These are phyloP conservation scores for Mucor piriformis DNA, from an alignment of 371 early-diverging fungal species.

Conservation along the genomic window DNA sequence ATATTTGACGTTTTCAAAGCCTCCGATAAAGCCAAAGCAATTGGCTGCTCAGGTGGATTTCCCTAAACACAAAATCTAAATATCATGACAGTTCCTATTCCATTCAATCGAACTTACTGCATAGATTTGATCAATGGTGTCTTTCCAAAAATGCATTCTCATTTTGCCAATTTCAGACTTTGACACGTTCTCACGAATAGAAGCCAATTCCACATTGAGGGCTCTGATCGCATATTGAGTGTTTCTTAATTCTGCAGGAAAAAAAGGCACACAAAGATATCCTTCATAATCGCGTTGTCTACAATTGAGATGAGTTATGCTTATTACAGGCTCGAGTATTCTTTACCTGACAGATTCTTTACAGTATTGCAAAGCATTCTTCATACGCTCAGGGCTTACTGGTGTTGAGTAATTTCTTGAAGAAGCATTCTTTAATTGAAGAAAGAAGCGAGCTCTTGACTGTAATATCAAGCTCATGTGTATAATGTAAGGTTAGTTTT, in stretches of 20 bases:
- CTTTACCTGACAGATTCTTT: conserved; percentile 47
- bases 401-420: neutral
- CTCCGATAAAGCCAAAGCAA: conserved; percentile 58
- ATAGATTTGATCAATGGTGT: conserved; percentile 73
- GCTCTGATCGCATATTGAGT: conserved; percentile 81
- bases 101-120: conserved; percentile 36
- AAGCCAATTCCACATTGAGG: conserved; percentile 86
- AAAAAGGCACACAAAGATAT: conserved; percentile 78
- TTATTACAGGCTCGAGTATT: neutral
- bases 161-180: conserved; percentile 75
- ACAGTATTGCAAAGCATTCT: conserved; percentile 38
- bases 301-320: neutral
- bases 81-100: no score
- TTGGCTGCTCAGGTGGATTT: conserved; percentile 75
- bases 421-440: neutral
- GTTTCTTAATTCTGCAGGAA: conserved; percentile 63
- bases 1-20: conserved; percentile 53
- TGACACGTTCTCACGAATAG: conserved; percentile 73
- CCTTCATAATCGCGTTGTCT: conserved; percentile 77
- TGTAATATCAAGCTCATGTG: neutral
- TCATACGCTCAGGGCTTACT: conserved; percentile 19
- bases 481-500: conserved; percentile 1
- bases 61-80: conserved; percentile 48
- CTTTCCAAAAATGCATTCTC: conserved; percentile 86
- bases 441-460: neutral